Base-by-base conservation (phyloP, 164 flowering plant species). In the Aristolochia fimbriata region DNA sequence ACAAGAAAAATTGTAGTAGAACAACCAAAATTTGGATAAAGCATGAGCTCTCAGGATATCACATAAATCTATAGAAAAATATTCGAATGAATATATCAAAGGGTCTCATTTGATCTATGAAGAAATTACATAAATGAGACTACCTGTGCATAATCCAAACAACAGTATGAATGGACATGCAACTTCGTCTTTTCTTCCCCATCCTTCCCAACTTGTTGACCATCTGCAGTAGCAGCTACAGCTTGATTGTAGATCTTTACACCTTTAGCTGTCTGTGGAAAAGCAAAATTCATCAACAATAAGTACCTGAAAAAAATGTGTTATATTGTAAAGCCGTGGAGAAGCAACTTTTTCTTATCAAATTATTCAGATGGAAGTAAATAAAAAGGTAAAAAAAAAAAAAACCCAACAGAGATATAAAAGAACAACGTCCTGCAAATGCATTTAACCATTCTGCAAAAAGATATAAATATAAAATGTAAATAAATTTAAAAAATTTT, bases 151-250 rank as follows among this genome's bases (percentile, higher is more conserved):
- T 85, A 92, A 65, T 92, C 98, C 47, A 92, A 73, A 62, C 93
- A 92, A 65, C 98, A 89, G 56, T 92, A 92, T 12, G 98, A 89
- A 67, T 92, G 98, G n/a, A 95, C 88, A 63, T 89, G 98, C 79
- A 87, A 45, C 76, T 92, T 92, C 52, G 85, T 62, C 74, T 92
- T 92, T 27, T 92, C 96, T 19, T 89, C 95, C 43, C 93, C 93
- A 64, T 86, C 93, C 63, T 77, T 87, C 46, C 58, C 72, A 48
- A 15, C 30, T 12, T 52, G 81, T 50, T 74, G 89, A 47, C 83
- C 81, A 72, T 85, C 95, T 61, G 62, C 78, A 19, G 89, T 84
- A 25, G 91, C 87, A 68, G 95, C 91, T 43, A 93, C 65, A 15
- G 98, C 96, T 61, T 90, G 88, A 74, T 76, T 86, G 68, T 72